A percentile compares a stretch with the other conserved stretches of the same genome.
These are phyloP conservation scores for Phialophora tarda DNA, from an alignment of 2,329 filamentous ascomycete genomes.

Conservation along the genomic window DNA sequence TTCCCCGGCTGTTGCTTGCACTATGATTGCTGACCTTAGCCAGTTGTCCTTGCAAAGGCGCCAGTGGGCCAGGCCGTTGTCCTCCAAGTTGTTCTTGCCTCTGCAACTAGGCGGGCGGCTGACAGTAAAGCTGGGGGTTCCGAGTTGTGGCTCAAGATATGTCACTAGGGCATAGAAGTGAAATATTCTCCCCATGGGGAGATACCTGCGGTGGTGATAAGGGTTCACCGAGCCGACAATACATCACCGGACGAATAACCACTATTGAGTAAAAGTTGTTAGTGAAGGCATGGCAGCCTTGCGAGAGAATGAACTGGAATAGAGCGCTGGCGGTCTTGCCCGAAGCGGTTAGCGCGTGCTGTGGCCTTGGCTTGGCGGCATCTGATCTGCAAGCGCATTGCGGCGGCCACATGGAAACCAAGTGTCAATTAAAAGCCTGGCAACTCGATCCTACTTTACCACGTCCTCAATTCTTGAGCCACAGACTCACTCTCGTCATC, in stretches of 20 bases:
- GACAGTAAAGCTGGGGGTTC: neutral
- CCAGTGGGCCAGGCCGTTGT: slow-evolving; percentile 27
- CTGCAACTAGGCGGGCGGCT: slow-evolving; percentile 23
- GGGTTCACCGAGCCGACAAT: neutral
- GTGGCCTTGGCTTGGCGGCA: slow-evolving; percentile 24
- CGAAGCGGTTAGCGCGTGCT: slow-evolving; percentile 21
- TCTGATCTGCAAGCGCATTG: slow-evolving; percentile 3
- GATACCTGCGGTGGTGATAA: neutral
- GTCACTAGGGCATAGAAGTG: neutral
- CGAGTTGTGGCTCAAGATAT: neutral
- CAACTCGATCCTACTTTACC: neutral
- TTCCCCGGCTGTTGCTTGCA: neutral
- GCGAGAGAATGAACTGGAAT: slow-evolving; percentile 6
- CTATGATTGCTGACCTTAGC: slow-evolving; percentile 9
- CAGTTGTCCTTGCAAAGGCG: slow-evolving; percentile 31
- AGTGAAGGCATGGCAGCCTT: neutral
- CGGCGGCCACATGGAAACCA: slow-evolving; percentile 15
- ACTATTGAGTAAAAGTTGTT: neutral
- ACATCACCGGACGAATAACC: neutral
- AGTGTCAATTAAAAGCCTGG: neutral
- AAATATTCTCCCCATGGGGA: neutral
- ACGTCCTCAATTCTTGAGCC: slow-evolving; percentile 13
- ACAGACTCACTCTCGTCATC: slow-evolving; percentile 18
- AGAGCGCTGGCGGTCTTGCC: neutral
- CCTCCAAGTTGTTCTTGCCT: slow-evolving; percentile 31